phyloP scores from a whole-genome alignment of 208 protist species.

The Crithidia brevicula region DNA sequence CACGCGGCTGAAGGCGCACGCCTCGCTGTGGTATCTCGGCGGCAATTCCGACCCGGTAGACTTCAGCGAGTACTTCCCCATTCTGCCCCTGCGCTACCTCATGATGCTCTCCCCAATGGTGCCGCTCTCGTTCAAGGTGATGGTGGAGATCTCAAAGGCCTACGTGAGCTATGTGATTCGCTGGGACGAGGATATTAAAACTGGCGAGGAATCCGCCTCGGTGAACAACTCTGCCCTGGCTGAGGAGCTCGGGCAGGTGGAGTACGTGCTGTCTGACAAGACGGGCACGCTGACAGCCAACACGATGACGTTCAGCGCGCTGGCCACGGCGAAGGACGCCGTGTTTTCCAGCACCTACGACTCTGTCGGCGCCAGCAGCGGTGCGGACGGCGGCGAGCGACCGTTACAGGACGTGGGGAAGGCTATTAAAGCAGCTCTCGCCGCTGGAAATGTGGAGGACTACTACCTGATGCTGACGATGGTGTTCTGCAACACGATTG shows the following conservation, averaged over 20 bases:
- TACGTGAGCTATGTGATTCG: slow-evolving; percentile 85
- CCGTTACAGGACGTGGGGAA: slow-evolving; percentile 12
- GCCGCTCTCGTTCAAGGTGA: slow-evolving; percentile 96
- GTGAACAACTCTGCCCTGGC: slow-evolving; percentile 89
- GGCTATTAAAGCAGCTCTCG: slow-evolving; percentile 3
- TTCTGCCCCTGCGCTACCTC: slow-evolving; percentile 91
- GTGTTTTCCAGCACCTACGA: slow-evolving; percentile 34
- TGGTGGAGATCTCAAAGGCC: slow-evolving; percentile 92
- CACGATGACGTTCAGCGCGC: slow-evolving; percentile 69
- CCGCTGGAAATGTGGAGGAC: slow-evolving; percentile 12
- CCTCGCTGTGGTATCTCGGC: slow-evolving; percentile 71
- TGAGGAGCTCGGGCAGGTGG: slow-evolving; percentile 94
- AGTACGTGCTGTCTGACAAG: slow-evolving; percentile 94
- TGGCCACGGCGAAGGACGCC: slow-evolving; percentile 41
- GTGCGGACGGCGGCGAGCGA: slow-evolving; percentile 1
- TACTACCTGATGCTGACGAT: slow-evolving; percentile 55
- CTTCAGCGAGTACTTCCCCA: slow-evolving; percentile 56
- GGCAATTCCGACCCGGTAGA: slow-evolving; percentile 14
- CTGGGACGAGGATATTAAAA: slow-evolving; percentile 87
- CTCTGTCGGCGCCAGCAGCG: neutral
- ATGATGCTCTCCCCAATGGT: slow-evolving; percentile 95
- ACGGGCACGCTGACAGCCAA: slow-evolving; percentile 95
- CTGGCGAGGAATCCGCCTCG: slow-evolving; percentile 40
- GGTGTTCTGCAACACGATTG: slow-evolving; percentile 74
- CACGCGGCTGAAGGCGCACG: slow-evolving; percentile 30